Base-by-base conservation (phyloP, 768 basidiomycete genomes). In the Boletus speciosus region DNA sequence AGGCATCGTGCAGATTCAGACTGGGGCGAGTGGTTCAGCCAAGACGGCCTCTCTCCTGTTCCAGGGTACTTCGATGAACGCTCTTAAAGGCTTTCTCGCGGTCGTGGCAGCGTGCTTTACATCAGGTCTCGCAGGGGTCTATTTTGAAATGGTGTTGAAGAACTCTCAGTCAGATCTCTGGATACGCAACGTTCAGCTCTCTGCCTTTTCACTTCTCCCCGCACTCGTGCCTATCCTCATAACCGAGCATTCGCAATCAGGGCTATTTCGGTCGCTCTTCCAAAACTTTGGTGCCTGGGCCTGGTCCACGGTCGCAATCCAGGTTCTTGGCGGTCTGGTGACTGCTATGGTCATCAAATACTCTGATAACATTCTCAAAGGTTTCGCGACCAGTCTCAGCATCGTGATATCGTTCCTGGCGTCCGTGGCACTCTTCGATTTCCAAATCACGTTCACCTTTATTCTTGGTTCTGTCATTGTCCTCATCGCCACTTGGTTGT, bases 111-210 rank as follows among this genome's bases (percentile, higher is more conserved):
- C 96, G 0, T 98, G 96, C 75, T 84, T 96, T 68, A 97, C 95
- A 0, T 96, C 93, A 0, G 96, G 96, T 25, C 83, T 98, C 42
- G 95, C 95, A 0, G 95, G 95, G 6, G 95, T 98, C 27, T 98
- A 98, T 74, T 98, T 98, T 61, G 96, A 98, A 74, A 94, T 96
- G 89, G 93, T 94, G 35, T 77, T 95, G 60, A 98, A 96, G 75
- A 86, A 88, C 61, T 89, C 90, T 3, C 85, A 85, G 61, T 80
- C 86, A 4, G 93, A 97, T 72, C 78, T 98, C 11, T 98, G 96
- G 96, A 86, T 96, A 54, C 89, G 96, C 66, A 98, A 98, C 69
- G 88, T 96, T 56, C 96, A 98, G 70, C 81, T 98, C 15, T 95
- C 93, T 23, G 79, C 95, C 51, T 98, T 98, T 76, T 95, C 93